Conservation (phyloP, 1,284 basidiomycete species). For the Heliocybe sulcata region DNA sequence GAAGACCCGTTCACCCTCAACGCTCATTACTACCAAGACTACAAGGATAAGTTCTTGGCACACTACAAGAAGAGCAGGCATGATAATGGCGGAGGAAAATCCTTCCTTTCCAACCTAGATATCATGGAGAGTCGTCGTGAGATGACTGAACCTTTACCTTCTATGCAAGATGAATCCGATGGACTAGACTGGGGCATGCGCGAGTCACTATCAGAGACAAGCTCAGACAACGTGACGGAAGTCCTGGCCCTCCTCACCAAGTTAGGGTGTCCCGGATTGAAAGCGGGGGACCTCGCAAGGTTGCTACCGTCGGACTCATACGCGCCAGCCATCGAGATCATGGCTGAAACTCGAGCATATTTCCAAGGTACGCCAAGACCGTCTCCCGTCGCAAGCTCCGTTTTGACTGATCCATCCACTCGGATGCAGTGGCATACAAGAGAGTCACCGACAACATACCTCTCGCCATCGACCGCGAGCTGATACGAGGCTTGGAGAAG, state of each 20-base stretch:
- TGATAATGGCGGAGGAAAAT: slow-evolving; percentile 36
- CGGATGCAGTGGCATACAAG: slow-evolving; percentile 53
- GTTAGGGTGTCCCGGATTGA: slow-evolving; percentile 34
- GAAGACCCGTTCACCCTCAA: slow-evolving; percentile 24
- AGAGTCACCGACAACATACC: slow-evolving; percentile 60
- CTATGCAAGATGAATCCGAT: too few relatives aligned
- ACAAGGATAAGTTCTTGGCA: slow-evolving; percentile 21
- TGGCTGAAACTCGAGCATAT: slow-evolving; percentile 67
- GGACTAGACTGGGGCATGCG: too few relatives aligned
- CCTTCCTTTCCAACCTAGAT: slow-evolving; percentile 41
- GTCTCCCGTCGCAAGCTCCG: not conserved
- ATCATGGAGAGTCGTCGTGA: too few relatives aligned
- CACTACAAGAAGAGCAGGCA: slow-evolving; percentile 22
- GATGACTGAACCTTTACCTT: too few relatives aligned
- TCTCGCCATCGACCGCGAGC: slow-evolving; percentile 53
- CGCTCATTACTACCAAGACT: slow-evolving; percentile 21
- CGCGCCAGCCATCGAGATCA: slow-evolving; percentile 52
- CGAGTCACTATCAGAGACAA: too few relatives aligned
- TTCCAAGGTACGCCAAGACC: slow-evolving; percentile 46
- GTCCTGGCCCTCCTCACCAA: slow-evolving; percentile 33
- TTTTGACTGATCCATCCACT: not conserved
- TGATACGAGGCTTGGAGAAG: slow-evolving; percentile 37
- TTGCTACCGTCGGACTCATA: slow-evolving; percentile 45
- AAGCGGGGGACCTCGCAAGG: slow-evolving; percentile 38
- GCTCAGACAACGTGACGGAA: slow-evolving; percentile 10